Evolutionary conservation across 495 filamentous ascomycete species (phyloP), one percentile per base, ranked within the genome.

Genomic region (Talaromyces stipitatus): DNA sequence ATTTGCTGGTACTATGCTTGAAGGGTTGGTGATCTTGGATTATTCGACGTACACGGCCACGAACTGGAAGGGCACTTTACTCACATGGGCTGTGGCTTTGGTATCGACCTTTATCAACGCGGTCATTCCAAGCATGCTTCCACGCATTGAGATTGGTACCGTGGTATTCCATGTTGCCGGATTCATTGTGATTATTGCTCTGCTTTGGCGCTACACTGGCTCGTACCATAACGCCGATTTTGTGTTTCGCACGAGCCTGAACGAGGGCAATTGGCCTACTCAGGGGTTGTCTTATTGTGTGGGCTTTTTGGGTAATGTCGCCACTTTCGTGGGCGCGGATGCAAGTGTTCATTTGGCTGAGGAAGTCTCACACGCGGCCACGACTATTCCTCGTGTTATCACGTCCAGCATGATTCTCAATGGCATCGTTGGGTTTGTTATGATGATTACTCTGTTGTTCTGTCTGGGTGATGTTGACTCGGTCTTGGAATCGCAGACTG

Each of bases 61-160:
- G 36, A 57, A 56, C 10, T 84, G 76, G 76, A 79, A 83, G 16
- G 76, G 69, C 11, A 78, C 79, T 0, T 64, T 85, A 14, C 56
- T 81, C 22, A 68, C 72, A 43, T 77, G 71, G 62, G 72, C 67
- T 1, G 61, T 72, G 2, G 62, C 78, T 12, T 59, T 66, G 6
- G 64, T 74, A 2, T 69, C 71, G 18, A 64, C 79, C 7, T 59
- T 79, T 27, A 60, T 78, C 47, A 81, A 81, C 54, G 63, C 71
- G 0, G 69, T 69, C 48, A 60, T 71, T 1, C 72, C 74, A 3
- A 66, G 67, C 11, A 58, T 60, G 16, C 66, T 82, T 1, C 76
- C 77, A 1, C 69, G 70, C 29, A 63, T 79, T 30, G 74, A 81
- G 56, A 69, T 68, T 23, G 22, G 66, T n/a, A 64, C 77, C 8